Conservation (phyloP, 345 rosid species). For the Brassica carinata region DNA sequence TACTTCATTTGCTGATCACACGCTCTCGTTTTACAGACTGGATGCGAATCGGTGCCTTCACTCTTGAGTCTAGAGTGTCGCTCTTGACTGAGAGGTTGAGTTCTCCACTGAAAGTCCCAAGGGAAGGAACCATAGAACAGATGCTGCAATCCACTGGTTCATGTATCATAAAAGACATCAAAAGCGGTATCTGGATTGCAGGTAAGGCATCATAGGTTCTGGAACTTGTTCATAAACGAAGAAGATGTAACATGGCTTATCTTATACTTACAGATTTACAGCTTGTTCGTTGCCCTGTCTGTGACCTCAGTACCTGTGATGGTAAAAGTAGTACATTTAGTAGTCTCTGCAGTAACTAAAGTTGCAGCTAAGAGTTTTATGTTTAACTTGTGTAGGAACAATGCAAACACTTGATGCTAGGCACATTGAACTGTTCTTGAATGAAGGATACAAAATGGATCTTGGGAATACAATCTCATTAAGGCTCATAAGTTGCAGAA, state of each 20-base stretch:
- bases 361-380: constrained; percentile 3
- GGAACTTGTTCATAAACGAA: neutral
- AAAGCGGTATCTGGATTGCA: neutral
- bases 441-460: constrained; percentile 60
- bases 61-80: constrained; percentile 61
- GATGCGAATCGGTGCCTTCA: constrained; percentile 93
- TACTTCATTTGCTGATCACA: neutral
- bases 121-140: neutral
- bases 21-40: constrained; percentile 61
- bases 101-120: neutral
- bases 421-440: constrained; percentile 74
- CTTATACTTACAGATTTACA: neutral
- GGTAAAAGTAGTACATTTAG: neutral
- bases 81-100: constrained; percentile 37
- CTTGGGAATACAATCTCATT: constrained; percentile 69
- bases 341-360: neutral
- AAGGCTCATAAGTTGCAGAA: constrained; percentile 61
- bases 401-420: constrained; percentile 92
- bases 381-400: constrained; percentile 65
- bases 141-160: neutral
- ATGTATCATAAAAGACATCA: neutral
- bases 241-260: neutral
- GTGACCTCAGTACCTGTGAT: constrained; percentile 65
- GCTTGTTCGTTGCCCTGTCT: neutral
- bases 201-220: neutral